Conservation (phyloP, 75 land plant genomes). For the Azolla pinnata region DNA sequence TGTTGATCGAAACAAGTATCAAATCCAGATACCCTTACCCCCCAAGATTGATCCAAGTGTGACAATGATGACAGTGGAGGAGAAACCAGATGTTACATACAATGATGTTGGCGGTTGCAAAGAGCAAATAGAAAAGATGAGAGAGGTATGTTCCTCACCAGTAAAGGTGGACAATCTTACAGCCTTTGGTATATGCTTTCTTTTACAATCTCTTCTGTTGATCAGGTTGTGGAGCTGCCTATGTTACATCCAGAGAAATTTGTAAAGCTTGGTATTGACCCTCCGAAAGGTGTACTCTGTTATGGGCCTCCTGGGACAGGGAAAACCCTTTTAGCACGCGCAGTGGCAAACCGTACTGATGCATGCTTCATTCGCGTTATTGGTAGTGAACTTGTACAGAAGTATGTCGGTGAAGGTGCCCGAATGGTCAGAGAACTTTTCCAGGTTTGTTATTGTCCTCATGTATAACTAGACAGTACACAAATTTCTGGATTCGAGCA, state of each 20-base stretch:
- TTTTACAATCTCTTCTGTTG: not conserved
- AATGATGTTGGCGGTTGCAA: conserved; percentile 99
- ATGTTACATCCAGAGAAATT: conserved; percentile 96
- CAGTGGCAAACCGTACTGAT: conserved; percentile 96
- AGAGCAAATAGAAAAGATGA: conserved; percentile 96
- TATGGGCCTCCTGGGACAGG: conserved; percentile 94
- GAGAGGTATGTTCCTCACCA: conserved; percentile 44
- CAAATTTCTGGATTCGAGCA: no score
- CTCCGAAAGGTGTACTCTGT: conserved; percentile 88
- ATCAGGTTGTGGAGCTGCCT: conserved; percentile 93
- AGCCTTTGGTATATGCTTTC: not conserved
- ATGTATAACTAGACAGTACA: no score
- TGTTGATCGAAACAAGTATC: conserved; percentile 95
- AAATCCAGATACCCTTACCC: conserved; percentile 93
- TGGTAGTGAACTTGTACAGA: conserved; percentile 95
- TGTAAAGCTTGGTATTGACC: conserved; percentile 96
- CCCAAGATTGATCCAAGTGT: conserved; percentile 99
- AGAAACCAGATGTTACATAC: conserved; percentile 97
- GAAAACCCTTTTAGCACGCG: conserved; percentile 68
- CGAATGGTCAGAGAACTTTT: conserved; percentile 97
- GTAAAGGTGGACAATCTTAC: no score
- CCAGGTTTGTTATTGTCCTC: no score
- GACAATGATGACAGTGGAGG: conserved; percentile 99
- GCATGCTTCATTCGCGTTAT: conserved; percentile 95
- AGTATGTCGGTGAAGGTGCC: conserved; percentile 96